Percentiles rank a stretch among this genome's conserved stretches.
Evolutionary conservation across 2,329 filamentous ascomycete species (phyloP).

Genomic region (Colletotrichum scovillei): DNA sequence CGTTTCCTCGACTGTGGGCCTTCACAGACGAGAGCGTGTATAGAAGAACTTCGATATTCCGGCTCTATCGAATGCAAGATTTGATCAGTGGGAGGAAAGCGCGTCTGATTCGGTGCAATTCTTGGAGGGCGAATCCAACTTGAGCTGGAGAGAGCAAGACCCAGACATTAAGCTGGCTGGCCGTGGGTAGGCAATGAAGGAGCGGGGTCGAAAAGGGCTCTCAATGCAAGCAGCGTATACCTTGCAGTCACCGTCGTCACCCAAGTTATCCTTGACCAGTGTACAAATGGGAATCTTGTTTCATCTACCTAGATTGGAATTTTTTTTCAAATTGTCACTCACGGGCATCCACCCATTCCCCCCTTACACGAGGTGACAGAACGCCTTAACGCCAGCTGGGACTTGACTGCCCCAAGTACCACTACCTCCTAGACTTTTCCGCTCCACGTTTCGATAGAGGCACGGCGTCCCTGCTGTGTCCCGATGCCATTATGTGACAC

Average conservation of each 20-base stretch:
- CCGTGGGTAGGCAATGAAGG: too few relatives aligned
- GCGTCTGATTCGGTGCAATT: not conserved
- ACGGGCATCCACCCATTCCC: conserved; percentile 19
- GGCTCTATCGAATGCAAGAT: too few relatives aligned
- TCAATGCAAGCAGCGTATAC: not conserved
- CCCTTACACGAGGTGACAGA: conserved; percentile 10
- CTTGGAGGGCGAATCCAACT: not conserved
- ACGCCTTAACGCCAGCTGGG: conserved; percentile 26
- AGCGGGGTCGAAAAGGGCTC: not conserved
- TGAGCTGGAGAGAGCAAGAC: not conserved
- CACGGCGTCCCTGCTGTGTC: not conserved
- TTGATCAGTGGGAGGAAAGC: not conserved
- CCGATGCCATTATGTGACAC: not conserved
- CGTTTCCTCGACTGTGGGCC: not conserved
- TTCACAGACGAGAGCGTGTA: too few relatives aligned
- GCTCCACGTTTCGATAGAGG: not conserved
- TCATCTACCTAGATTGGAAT: conserved; percentile 11
- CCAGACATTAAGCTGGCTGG: too few relatives aligned
- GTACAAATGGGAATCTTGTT: conserved; percentile 2
- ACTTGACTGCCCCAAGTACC: not conserved
- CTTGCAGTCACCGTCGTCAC: not conserved
- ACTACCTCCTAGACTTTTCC: not conserved
- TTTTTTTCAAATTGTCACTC: not conserved
- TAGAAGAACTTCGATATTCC: too few relatives aligned
- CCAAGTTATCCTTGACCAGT: not conserved